These are phyloP conservation scores for Citrus medica DNA, from an alignment of 345 rosid species.

Conservation along the genomic window DNA sequence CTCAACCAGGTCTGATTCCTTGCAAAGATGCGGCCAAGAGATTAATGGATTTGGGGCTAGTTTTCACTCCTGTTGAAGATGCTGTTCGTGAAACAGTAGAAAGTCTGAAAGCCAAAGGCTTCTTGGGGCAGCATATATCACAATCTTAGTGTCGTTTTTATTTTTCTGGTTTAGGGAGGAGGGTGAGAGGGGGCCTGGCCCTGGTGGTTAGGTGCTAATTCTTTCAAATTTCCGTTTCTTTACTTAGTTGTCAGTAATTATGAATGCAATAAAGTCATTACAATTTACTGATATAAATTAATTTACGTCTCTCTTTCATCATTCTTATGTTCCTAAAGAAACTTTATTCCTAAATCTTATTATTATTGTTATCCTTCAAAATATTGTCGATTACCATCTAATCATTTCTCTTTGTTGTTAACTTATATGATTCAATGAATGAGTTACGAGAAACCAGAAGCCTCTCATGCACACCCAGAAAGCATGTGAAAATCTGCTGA, in stretches of 20 bases:
- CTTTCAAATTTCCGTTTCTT: neutral
- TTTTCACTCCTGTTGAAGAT: constrained; percentile 64
- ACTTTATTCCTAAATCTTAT: constrained; percentile 13
- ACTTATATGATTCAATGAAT: constrained; percentile 6
- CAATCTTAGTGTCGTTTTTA: neutral
- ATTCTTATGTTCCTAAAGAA: neutral
- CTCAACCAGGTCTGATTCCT: constrained; percentile 57
- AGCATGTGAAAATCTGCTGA: constrained; percentile 1
- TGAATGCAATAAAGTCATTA: neutral
- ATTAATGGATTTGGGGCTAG: constrained; percentile 55
- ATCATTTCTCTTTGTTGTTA: constrained; percentile 1
- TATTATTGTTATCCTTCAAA: neutral
- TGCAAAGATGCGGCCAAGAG: constrained; percentile 75
- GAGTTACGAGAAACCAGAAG: neutral
- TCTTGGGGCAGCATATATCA: constrained; percentile 26
- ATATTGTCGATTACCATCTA: neutral
- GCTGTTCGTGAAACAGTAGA: constrained; percentile 58
- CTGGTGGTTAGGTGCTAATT: neutral
- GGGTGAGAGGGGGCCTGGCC: neutral
- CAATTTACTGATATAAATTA: neutral
- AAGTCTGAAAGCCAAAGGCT: constrained; percentile 58
- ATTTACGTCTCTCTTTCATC: neutral
- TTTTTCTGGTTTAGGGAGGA: neutral
- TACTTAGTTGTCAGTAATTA: neutral
- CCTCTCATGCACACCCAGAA: neutral